Evolutionary conservation across 345 rosid species (phyloP).

Genomic region (Anastatica hierochuntica): DNA sequence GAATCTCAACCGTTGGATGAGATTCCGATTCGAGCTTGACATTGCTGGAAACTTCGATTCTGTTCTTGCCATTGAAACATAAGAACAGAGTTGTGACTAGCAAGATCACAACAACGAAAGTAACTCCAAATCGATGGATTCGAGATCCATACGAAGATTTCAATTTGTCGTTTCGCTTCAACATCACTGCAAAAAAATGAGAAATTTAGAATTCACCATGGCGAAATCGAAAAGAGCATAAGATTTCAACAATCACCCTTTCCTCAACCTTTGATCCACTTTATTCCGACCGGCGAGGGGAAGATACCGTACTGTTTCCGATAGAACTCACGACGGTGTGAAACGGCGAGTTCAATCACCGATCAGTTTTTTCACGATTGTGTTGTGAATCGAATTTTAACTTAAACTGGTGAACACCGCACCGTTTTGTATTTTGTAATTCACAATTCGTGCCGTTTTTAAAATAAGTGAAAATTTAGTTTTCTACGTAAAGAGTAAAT

Average conservation of each 20-base stretch:
- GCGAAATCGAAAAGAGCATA: too few species aligned
- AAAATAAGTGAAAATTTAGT: background rate
- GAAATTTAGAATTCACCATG: too few species aligned
- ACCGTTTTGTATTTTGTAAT: background rate
- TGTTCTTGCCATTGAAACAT: conserved; percentile 18
- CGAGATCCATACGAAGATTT: conserved; percentile 36
- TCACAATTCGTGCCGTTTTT: conserved; percentile 12
- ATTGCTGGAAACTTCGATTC: conserved; percentile 21
- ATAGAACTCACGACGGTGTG: too few species aligned
- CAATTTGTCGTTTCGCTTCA: conserved; percentile 40
- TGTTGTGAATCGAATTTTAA: background rate
- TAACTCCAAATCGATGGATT: conserved; percentile 20
- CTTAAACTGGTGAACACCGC: background rate
- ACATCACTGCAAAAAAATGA: conserved; percentile 46
- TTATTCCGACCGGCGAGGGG: too few species aligned
- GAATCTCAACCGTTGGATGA: conserved; percentile 45
- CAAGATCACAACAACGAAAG: conserved; percentile 24
- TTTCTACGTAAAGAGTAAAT: too few species aligned
- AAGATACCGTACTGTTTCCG: too few species aligned
- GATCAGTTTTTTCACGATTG: too few species aligned
- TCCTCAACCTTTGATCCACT: too few species aligned
- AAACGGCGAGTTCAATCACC: too few species aligned
- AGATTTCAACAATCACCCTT: background rate
- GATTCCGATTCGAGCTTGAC: conserved; percentile 28
- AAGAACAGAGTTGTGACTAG: conserved; percentile 17